phyloP scores from a whole-genome alignment of 208 protist genomes.

The Leptomonas seymouri region DNA sequence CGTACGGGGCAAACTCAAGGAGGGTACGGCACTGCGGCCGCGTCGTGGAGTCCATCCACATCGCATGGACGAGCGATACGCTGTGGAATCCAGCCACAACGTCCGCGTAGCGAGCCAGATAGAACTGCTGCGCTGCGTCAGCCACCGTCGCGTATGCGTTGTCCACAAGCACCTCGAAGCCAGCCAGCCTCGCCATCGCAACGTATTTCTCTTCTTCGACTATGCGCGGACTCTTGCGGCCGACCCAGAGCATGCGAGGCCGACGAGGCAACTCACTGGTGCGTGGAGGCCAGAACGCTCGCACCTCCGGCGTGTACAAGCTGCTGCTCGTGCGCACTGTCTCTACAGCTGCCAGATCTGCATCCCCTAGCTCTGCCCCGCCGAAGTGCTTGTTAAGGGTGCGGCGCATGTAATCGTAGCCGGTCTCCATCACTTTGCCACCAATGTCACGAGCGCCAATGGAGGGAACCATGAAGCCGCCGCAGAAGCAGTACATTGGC shows the following conservation, averaged over 20 bases:
- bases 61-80: constrained; percentile 37
- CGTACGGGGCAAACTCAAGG: constrained; percentile 49
- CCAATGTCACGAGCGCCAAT: constrained; percentile 3
- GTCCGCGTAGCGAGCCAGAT: constrained; percentile 50
- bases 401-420: constrained; percentile 18
- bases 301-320: constrained; percentile 13
- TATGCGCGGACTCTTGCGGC: constrained; percentile 32
- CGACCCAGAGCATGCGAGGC: constrained; percentile 43
- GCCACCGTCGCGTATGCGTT: constrained; percentile 16
- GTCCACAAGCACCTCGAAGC: constrained; percentile 48
- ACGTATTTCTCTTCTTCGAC: constrained; percentile 24
- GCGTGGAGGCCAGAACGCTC: constrained; percentile 11
- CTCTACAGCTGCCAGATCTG: constrained; percentile 2
- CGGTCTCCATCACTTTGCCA: constrained; percentile 1
- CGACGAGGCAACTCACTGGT: not conserved
- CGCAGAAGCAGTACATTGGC: constrained; percentile 54
- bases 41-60: constrained; percentile 48
- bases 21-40: constrained; percentile 32
- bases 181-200: constrained; percentile 29
- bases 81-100: constrained; percentile 54
- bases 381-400: constrained; percentile 29
- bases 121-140: constrained; percentile 40
- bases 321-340: not conserved
- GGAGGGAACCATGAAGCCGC: constrained; percentile 24
- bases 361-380: constrained; percentile 12